phyloP scores from a whole-genome alignment of 2,329 filamentous ascomycete species.

The Boeremia lycopersici region DNA sequence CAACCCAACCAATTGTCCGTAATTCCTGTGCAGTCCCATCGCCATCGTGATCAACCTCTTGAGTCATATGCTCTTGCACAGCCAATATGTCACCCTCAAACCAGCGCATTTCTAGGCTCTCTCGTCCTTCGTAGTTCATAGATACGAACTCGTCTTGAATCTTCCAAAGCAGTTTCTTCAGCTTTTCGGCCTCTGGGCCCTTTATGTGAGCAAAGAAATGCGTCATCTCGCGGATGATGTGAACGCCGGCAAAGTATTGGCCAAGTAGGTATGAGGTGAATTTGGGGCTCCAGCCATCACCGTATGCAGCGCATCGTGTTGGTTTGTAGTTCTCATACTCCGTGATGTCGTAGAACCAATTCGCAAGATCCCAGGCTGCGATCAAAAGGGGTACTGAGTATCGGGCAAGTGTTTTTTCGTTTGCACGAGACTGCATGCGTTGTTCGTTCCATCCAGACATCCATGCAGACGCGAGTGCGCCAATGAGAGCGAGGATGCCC shows the following conservation, averaged over 20 bases:
- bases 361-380: conserved; percentile 12
- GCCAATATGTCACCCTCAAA: conserved; percentile 17
- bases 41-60: background rate
- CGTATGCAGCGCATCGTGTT: conserved; percentile 4
- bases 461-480: conserved; percentile 1
- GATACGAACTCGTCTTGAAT: conserved; percentile 16
- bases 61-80: conserved; percentile 9
- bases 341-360: conserved; percentile 14
- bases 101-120: conserved; percentile 14
- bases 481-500: conserved; percentile 5
- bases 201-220: conserved; percentile 15
- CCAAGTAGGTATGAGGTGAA: conserved; percentile 10
- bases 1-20: conserved; percentile 7
- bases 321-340: conserved; percentile 5
- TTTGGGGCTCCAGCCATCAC: conserved; percentile 1
- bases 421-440: conserved; percentile 5
- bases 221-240: conserved; percentile 12
- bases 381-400: conserved; percentile 11
- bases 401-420: conserved; percentile 6
- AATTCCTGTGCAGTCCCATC: background rate
- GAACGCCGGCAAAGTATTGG: conserved; percentile 15
- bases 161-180: conserved; percentile 16
- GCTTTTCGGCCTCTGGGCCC: background rate
- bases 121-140: conserved; percentile 10
- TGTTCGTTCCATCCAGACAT: conserved; percentile 9